Evolutionary conservation across 2,329 filamentous ascomycete genomes (phyloP), one percentile per base, ranked within the genome.

Genomic region (Passalora sequoiae): DNA sequence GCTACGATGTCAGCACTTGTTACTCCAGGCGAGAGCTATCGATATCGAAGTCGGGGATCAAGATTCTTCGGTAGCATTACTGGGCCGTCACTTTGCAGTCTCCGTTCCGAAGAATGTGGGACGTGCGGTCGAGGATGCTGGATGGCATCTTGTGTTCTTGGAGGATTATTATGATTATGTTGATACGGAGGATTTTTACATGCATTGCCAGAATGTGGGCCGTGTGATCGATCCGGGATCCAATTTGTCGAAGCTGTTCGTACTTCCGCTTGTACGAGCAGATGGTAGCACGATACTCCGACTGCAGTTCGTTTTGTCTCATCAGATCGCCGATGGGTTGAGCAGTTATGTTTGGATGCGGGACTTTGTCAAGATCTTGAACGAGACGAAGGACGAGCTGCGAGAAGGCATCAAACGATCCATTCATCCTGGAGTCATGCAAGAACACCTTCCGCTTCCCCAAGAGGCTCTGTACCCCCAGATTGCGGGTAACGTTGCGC

Each of bases 381-480:
- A 69, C 46, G 52, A 46, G 12, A 39, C 59, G 3, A 13, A 51
- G 1, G 13, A 39, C 4, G 47, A 49, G 4, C 52, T 67, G 0
- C 49, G 53, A 21, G 27, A 44, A 9, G 43, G 51, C 7, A 51
- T 67, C 9, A 32, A 20, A 7, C 17, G 39, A 1, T 39, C 54
- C 3, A 49, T 60, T 3, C 21, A 43, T 3, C 53, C 53, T 5
- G 19, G 47, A 5, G 42, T 43, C 10, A 55, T 71, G 4, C 38
- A 38, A n/a, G 33, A 30, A 4, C 57, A 56, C 13, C 55, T 73
- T 1, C 69, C 69, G 3, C 58, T 60, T 1, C 67, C 70, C 1
- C 70, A 74, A 56, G 71, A 74, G 58, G 68, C 70, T 15, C 47
- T 72, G 1, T 74, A 73, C 37, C 69, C 69, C 1, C 52, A 47